Conservation (phyloP, 208 protist species). For the Blastocrithidia nonstop region DNA sequence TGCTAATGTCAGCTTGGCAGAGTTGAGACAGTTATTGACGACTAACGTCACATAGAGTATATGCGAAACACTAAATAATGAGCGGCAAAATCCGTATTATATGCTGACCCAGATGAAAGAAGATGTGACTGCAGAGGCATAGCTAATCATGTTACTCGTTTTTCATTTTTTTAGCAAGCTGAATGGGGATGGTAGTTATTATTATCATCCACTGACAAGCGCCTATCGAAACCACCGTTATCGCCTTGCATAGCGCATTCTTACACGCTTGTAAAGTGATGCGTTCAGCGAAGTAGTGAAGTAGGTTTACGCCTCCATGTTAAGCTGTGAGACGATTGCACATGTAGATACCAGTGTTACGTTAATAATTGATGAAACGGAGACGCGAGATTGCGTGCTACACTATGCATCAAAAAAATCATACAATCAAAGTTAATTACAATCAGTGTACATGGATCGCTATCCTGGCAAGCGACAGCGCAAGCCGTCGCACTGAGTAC, state of each 20-base stretch:
- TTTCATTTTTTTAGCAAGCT: neutral
- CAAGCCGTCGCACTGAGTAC: slow-evolving; percentile 3
- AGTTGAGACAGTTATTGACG: too few relatives aligned
- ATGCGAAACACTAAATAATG: too few relatives aligned
- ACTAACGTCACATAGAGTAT: too few relatives aligned
- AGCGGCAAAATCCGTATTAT: too few relatives aligned
- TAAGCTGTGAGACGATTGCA: slow-evolving; percentile 15
- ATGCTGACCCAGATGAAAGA: slow-evolving; percentile 9
- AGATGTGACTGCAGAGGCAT: neutral
- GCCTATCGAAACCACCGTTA: slow-evolving; percentile 23
- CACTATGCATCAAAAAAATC: slow-evolving; percentile 8
- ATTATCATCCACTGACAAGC: slow-evolving; percentile 35
- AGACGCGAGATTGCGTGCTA: slow-evolving; percentile 16
- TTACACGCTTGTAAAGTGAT: neutral
- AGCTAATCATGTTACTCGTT: neutral
- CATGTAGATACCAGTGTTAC: slow-evolving; percentile 14
- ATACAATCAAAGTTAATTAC: slow-evolving; percentile 12
- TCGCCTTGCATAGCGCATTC: slow-evolving; percentile 13
- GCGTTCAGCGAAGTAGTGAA: slow-evolving; percentile 9
- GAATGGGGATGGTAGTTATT: slow-evolving; percentile 14
- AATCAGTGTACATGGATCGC: slow-evolving; percentile 6
- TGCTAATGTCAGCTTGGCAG: too few relatives aligned
- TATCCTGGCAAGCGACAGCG: slow-evolving; percentile 1
- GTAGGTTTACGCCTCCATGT: slow-evolving; percentile 29
- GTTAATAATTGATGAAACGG: slow-evolving; percentile 13